Evolutionary conservation across 371 early-diverging fungal genomes (phyloP), one percentile per base, ranked within the genome.

Genomic region (Apophysomyces ossiformis): DNA sequence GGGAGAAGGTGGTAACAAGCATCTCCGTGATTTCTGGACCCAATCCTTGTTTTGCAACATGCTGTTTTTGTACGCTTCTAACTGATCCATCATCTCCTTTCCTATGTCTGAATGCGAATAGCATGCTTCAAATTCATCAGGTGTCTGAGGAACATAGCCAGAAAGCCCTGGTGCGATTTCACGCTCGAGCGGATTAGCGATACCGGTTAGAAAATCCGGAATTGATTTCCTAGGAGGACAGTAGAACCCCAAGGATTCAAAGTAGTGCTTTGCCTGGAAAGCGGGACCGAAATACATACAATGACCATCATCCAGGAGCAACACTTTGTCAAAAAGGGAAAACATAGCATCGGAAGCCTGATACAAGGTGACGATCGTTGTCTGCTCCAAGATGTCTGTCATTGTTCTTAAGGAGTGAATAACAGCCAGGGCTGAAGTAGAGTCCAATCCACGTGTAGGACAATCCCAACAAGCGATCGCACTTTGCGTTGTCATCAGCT

Each of bases 371-470:
- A 85, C 82, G 16, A 89, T 67, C 26, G 89, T 85, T n/a, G 90
- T 85, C 60, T 83, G 87, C 37, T 88, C 82, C 60, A 83, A 71
- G n/a, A 86, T 69, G 60, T 89, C 84, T 32, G 89, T 88, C 68
- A 88, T 77, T 43, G 90, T 86, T 57, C 90, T 84, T 8, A 93
- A 71, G 6, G 87, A 86, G 59, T 86, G 79, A 13, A 88, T 79
- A 60, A 90, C 90, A 68, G 92, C 92, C 1, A 92, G 79, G n/a
- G 97, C 95, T 16, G 92, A 93, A 41, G 93, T 89, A 15, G 94
- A 87, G 82, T 98, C 98, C 15, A 98, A 79, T 60, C 97, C 96
- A 68, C 90, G 87, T 0, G 93, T 94, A n/a, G 93, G 90, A 36
- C 93, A 94, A 69, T 96, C 95, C 85, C 93, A 90, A 68, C 92